Percentiles rank a stretch among this genome's conserved stretches.
Evolutionary conservation across 495 filamentous ascomycete species (phyloP).

Genomic region (Choiromyces venosus): DNA sequence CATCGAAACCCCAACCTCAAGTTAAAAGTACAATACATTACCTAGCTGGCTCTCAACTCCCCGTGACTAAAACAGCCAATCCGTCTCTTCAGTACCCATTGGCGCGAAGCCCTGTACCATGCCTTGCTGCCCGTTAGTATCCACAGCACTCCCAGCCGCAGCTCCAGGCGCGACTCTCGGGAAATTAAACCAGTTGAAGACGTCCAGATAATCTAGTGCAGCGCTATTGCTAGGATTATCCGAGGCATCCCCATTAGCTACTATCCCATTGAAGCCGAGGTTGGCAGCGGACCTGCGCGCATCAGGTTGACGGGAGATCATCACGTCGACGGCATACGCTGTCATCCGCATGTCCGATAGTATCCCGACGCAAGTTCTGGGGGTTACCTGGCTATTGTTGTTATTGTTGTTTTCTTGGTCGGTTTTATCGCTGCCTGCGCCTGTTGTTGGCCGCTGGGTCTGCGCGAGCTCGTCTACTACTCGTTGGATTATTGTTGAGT

Average conservation of each 20-base stretch:
- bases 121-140: constrained; percentile 19
- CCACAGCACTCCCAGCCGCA: constrained; percentile 17
- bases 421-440: constrained; percentile 53
- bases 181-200: constrained; percentile 90
- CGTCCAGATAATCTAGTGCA: constrained; percentile 74
- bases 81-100: constrained; percentile 31
- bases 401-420: constrained; percentile 14
- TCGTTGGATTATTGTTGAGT: constrained; percentile 69
- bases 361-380: constrained; percentile 77
- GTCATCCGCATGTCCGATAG: constrained; percentile 81
- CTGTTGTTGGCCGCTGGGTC: constrained; percentile 55
- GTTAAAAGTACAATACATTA: too few species aligned
- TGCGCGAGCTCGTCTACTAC: constrained; percentile 80
- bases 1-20: too few species aligned
- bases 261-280: constrained; percentile 46
- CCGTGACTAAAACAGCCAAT: constrained; percentile 41
- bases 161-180: constrained; percentile 50
- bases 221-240: constrained; percentile 50
- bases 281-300: constrained; percentile 45
- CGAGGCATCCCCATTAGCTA: constrained; percentile 54
- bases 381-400: too few species aligned
- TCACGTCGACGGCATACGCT: constrained; percentile 79
- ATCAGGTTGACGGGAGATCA: constrained; percentile 76
- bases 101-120: constrained; percentile 23
- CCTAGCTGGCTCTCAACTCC: too few species aligned